Evolutionary conservation across 1,139 yeast genomes (phyloP).

Genomic region (Pichia sorboxylosa): DNA sequence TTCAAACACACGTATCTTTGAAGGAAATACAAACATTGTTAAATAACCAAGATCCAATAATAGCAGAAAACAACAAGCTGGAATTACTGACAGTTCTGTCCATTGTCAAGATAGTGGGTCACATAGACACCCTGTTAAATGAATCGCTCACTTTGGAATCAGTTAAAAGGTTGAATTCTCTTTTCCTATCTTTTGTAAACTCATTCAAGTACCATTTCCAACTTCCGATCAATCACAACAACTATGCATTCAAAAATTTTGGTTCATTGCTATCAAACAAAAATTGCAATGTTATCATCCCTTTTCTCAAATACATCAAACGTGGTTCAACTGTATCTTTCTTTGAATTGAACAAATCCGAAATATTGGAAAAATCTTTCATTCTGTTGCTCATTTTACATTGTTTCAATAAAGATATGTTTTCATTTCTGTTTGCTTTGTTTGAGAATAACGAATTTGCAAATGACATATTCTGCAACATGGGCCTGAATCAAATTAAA

Average conservation of each 20-base stretch:
- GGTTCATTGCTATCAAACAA: constrained; percentile 13
- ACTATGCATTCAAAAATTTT: constrained; percentile 19
- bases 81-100: constrained; percentile 19
- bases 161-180: constrained; percentile 8
- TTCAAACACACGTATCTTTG: too few species aligned
- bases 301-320: constrained; percentile 12
- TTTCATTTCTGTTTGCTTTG: constrained; percentile 2
- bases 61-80: constrained; percentile 14
- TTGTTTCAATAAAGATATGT: constrained; percentile 12
- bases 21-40: background rate
- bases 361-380: constrained; percentile 15
- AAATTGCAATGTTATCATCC: constrained; percentile 9
- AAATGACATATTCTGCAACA: constrained; percentile 2
- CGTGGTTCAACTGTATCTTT: constrained; percentile 7
- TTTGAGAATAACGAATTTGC: background rate
- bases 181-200: constrained; percentile 12
- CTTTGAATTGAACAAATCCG: constrained; percentile 13
- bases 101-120: constrained; percentile 12
- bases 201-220: constrained; percentile 21
- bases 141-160: constrained; percentile 8
- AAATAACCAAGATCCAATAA: background rate
- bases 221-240: constrained; percentile 15
- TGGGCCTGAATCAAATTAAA: constrained; percentile 1
- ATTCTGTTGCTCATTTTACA: constrained; percentile 14
- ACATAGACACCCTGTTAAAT: constrained; percentile 9